Base-by-base conservation (phyloP, 148 eudicot species). In the Persicaria tinctoria region DNA sequence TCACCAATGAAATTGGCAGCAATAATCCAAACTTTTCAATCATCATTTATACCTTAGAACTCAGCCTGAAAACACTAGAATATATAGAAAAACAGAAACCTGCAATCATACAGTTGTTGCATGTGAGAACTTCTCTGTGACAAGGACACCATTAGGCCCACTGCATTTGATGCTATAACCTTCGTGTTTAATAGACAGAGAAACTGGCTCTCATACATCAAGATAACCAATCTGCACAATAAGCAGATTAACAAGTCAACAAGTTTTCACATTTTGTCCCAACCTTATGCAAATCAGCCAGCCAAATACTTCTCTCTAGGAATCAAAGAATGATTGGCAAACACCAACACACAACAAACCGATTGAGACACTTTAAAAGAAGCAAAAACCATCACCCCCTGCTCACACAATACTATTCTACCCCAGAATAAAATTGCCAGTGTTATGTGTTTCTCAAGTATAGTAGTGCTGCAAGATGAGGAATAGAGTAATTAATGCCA, bases 141-240 rank as follows among this genome's bases (percentile, higher is more conserved):
- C 81, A 4, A 82, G 77, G 78, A 87, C 84, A 77, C 82, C 86
- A 76, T 77, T 87, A 55, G 89, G 79, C 82, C 89, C 97, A 74
- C 82, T 82, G 68, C 85, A 84, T 79, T 88, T 93, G 82, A 93
- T 91, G 79, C 83, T 93, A 74, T 85, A 91, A 79, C 92, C 81
- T 48, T 88, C 92, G 75, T 85, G 91, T 82, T 91, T 93, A 69
- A 93, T 86, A 44, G 82, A 77, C 82, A 93, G 81, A n/a, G 82
- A 87, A 76, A 97, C 98, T 47, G 90, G 92, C 79, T 89, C 93
- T 94, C 94, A 91, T 80, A 86, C 83, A 79, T 86, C 89, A 81
- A 85, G 88, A 78, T 60, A 87, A n/a, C 87, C 82, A 41, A 83
- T 77, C 98, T 91, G 88, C 74, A 85, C 13, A 68, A 80, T 81